Evolutionary conservation across 106 monocot genomes (phyloP).

Genomic region (Dioscorea alata): DNA sequence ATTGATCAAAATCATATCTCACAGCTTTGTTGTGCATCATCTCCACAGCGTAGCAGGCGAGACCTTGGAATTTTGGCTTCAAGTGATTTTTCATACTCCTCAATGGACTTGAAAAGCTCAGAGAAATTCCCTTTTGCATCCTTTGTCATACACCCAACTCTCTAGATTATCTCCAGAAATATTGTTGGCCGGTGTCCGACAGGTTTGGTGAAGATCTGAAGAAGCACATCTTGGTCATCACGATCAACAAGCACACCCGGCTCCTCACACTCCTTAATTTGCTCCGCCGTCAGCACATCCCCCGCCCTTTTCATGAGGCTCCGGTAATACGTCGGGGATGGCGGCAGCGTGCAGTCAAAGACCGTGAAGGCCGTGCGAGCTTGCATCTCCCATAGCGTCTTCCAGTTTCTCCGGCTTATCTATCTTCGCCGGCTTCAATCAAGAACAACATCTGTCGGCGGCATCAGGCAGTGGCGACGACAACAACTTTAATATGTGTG

Average conservation of each 20-base stretch:
- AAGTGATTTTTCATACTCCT: slow-evolving; percentile 89
- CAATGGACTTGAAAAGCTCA: slow-evolving; percentile 96
- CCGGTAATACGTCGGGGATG: slow-evolving; percentile 73
- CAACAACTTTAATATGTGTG: too few species aligned
- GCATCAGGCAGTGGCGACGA: too few species aligned
- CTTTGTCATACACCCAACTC: too few species aligned
- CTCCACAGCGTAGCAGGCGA: slow-evolving; percentile 98
- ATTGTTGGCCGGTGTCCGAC: too few species aligned
- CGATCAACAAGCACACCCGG: slow-evolving; percentile 78
- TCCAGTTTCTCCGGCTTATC: too few species aligned
- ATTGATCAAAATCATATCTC: slow-evolving; percentile 89
- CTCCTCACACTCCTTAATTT: slow-evolving; percentile 81
- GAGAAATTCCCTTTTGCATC: too few species aligned
- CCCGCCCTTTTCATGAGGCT: slow-evolving; percentile 52
- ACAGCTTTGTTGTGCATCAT: slow-evolving; percentile 98
- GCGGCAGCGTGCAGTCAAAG: slow-evolving; percentile 77
- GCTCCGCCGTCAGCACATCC: slow-evolving; percentile 68
- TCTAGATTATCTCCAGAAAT: too few species aligned
- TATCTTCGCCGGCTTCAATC: too few species aligned
- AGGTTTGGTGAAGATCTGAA: too few species aligned
- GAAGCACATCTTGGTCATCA: slow-evolving; percentile 85
- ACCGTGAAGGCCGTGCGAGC: slow-evolving; percentile 33
- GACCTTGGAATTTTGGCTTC: slow-evolving; percentile 64
- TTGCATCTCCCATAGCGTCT: slow-evolving; percentile 60
- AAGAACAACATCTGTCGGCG: too few species aligned